Evolutionary conservation across 257 asterid species (phyloP), one percentile per base, ranked within the genome.

Genomic region (Ligustrum vulgare): DNA sequence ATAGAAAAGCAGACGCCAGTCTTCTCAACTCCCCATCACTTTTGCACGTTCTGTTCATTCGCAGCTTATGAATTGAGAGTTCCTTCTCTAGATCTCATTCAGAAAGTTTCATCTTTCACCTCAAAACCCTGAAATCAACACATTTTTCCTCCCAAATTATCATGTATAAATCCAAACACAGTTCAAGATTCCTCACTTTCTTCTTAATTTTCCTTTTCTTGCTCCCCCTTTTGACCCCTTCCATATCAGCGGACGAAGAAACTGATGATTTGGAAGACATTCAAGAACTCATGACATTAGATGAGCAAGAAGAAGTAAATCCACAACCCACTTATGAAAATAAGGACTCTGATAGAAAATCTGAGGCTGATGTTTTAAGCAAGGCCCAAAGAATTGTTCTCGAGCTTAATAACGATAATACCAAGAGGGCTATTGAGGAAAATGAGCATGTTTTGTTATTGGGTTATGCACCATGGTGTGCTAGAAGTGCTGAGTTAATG

Each of bases 381-480:
- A 90, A 82, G 81, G 98, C 99, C 6, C 99, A 93, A 68, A 88
- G 94, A 72, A 90, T 91, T 58, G 99, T 95, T 51, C 81, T 90
- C 47, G 99, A 95, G 80, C 94, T 95, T 1, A 88, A 87, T 36
- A 71, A 58, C 66, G 99, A 95, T 25, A 87, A 77, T 69, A 70
- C 93, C 16, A 83, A 86, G 84, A 81, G 88, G 82, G 82, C 80
- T 3, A 76, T 90, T 80, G 88, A 81, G 78, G 89, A 79, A 74
- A 95, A 90, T 87, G 99, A 90, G 87, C 91, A 75, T 80, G 97
- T 93, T 69, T 15, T 95, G 77, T 87, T 93, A 23, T 79, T 95
- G 87, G 99, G 98, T 16, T 93, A 91, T 78, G 96, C 99, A 13
- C 99, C 99, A 0, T 95, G 99, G 99, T 90, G 94, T 71, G 70